These are phyloP conservation scores for Viola odorata DNA, from an alignment of 345 rosid species.

Conservation along the genomic window DNA sequence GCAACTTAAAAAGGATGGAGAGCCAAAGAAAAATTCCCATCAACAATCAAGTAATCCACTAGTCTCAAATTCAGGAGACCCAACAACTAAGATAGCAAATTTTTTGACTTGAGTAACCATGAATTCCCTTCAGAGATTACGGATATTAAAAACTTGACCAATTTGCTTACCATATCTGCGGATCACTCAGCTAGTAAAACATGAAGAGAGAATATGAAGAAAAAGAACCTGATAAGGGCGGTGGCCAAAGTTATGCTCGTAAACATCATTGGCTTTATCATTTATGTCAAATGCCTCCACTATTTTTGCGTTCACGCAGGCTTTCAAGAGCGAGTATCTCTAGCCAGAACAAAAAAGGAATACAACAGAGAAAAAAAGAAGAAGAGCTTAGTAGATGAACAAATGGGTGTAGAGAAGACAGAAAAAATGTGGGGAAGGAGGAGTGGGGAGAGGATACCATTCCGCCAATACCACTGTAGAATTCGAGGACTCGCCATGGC, in stretches of 20 bases:
- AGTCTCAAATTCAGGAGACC: no score
- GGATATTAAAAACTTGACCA: no score
- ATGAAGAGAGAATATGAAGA: background rate
- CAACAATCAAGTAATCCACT: no score
- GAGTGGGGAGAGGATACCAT: constrained; percentile 40
- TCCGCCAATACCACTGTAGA: constrained; percentile 90
- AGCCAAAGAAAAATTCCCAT: no score
- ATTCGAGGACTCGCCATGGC: constrained; percentile 82
- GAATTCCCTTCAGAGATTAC: no score
- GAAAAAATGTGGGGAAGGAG: background rate
- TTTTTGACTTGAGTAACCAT: no score
- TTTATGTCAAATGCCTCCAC: constrained; percentile 89
- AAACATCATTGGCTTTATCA: constrained; percentile 83
- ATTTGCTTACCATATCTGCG: no score
- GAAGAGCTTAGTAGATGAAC: background rate
- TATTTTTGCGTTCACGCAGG: constrained; percentile 49
- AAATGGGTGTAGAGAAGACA: background rate
- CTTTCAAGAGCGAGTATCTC: constrained; percentile 70
- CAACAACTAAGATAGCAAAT: no score
- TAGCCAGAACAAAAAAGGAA: constrained; percentile 15
- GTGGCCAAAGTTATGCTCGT: constrained; percentile 75
- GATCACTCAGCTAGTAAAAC: no score
- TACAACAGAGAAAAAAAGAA: background rate
- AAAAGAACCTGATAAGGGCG: constrained; percentile 76
- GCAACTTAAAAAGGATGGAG: no score